Evolutionary conservation across 768 basidiomycete genomes (phyloP).

Genomic region (Rhizopogon vinicolor): DNA sequence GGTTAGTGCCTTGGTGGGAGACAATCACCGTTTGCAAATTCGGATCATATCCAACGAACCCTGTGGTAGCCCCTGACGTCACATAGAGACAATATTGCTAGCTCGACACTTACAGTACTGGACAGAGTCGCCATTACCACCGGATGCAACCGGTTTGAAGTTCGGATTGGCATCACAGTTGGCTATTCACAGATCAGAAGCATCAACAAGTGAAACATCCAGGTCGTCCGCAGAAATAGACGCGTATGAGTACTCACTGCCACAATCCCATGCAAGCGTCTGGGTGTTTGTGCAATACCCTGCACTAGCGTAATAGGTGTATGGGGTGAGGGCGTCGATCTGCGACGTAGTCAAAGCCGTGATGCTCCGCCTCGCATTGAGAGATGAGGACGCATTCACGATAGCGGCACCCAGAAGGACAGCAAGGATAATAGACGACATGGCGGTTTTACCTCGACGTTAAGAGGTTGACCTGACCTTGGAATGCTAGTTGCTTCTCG

Average conservation of each 20-base stretch:
- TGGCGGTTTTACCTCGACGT: conserved; percentile 3
- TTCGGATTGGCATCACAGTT: conserved; percentile 43
- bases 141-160: conserved; percentile 45
- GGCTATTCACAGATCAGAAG: conserved; percentile 18
- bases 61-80: conserved; percentile 19
- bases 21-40: conserved; percentile 31
- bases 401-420: conserved; percentile 9
- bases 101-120: conserved; percentile 28
- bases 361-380: conserved; percentile 31
- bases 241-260: conserved; percentile 31
- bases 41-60: conserved; percentile 52
- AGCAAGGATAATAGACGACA: conserved; percentile 13
- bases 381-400: conserved; percentile 18
- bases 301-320: conserved; percentile 45
- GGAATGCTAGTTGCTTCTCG: background rate
- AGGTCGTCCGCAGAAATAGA: background rate
- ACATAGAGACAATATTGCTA: background rate
- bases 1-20: conserved; percentile 32
- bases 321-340: conserved; percentile 41
- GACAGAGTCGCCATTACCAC: conserved; percentile 36
- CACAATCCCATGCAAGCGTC: conserved; percentile 50
- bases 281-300: conserved; percentile 42
- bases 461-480: background rate
- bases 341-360: conserved; percentile 34
- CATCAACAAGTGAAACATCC: background rate